Base-by-base conservation (phyloP, 116 monocot genomes). In the Cymodocea nodosa region DNA sequence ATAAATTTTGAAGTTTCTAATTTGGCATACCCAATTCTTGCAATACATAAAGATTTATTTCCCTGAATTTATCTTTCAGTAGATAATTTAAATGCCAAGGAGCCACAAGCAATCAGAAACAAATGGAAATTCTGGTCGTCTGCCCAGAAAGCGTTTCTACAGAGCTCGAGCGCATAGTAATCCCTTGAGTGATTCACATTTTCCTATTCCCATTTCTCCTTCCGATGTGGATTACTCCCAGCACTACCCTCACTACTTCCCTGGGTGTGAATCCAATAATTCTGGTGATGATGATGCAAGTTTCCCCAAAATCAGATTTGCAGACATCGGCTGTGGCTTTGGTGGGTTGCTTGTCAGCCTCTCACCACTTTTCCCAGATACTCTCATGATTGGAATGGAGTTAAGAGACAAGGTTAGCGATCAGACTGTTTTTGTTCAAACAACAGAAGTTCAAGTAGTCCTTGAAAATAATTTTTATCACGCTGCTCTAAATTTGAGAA, bases 301-400 rank as follows among this genome's bases (percentile, higher is more conserved):
- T 55, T 39, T 39, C 3, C 80, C 75, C 11, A 83, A 82, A 76
- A 78, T 90, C 30, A 79, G 72, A 23, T 97, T 95, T 71, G 95
- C 95, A 0, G 95, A 95, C 56, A 76, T 90, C 13, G 95, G 95
- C 19, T 90, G 95, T 69, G 95, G 95, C 13, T 95, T 95, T 64
- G 95, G 95, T 22, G 90, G 95, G 13, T 68, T 90, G 68, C 87
- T 97, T n/a, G 82, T 97, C 19, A 76, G 74, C 35, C 85, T 97
- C 18, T 97, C 91, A 11, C 75, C 83, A 15, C 70, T 97, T 35
- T 90, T 97, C 70, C 95, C 95, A 11, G 79, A 81, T 56, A 82
- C 79, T 50, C 75, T 97, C 18, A 97, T 90, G 87, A 81, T 97
- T n/a, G 95, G 95, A 49, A 97, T 90, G 95, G 95, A 97, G 76